Percentiles rank a stretch among this genome's conserved stretches.
phyloP scores from a whole-genome alignment of 169 alveolate species.

The Eimeria zaria region DNA sequence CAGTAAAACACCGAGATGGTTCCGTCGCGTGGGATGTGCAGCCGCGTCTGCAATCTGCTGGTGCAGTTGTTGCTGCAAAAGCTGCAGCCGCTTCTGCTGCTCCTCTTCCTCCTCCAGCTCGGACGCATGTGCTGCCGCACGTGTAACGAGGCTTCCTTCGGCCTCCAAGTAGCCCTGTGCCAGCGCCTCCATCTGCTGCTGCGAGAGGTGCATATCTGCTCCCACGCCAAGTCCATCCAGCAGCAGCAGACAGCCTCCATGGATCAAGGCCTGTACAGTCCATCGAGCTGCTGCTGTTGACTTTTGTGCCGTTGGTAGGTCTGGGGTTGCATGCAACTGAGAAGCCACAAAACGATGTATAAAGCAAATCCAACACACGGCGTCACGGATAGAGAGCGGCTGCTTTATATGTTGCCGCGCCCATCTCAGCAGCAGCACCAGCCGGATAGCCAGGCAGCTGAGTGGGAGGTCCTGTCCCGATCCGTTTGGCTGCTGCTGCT shows the following conservation, averaged over 20 bases:
- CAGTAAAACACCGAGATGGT: conserved; percentile 37
- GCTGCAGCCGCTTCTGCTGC: conserved; percentile 24
- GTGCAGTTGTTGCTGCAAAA: conserved; percentile 24
- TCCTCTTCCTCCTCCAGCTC: not conserved
- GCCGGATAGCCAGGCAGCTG: conserved; percentile 38
- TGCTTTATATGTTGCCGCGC: conserved; percentile 86
- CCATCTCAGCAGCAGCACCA: conserved; percentile 82
- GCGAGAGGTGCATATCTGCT: conserved; percentile 25
- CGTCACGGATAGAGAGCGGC: conserved; percentile 88
- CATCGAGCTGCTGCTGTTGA: conserved; percentile 46
- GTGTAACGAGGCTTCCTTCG: conserved; percentile 28
- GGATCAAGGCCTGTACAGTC: conserved; percentile 75
- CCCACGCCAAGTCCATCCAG: conserved; percentile 85
- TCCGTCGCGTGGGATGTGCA: conserved; percentile 18
- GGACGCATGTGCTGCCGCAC: not conserved
- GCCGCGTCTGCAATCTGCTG: conserved; percentile 56
- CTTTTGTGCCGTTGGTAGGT: not conserved
- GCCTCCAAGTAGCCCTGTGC: conserved; percentile 33
- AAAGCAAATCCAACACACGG: conserved; percentile 84
- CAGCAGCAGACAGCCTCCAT: conserved; percentile 81
- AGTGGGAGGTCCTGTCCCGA: conserved; percentile 9
- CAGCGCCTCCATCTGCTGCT: conserved; percentile 25
- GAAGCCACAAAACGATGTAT: conserved; percentile 64
- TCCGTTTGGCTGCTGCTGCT: conserved; percentile 36
- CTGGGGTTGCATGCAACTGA: not conserved